Evolutionary conservation across 2,329 filamentous ascomycete genomes (phyloP).

Genomic region (Trichoderma pleuroti): DNA sequence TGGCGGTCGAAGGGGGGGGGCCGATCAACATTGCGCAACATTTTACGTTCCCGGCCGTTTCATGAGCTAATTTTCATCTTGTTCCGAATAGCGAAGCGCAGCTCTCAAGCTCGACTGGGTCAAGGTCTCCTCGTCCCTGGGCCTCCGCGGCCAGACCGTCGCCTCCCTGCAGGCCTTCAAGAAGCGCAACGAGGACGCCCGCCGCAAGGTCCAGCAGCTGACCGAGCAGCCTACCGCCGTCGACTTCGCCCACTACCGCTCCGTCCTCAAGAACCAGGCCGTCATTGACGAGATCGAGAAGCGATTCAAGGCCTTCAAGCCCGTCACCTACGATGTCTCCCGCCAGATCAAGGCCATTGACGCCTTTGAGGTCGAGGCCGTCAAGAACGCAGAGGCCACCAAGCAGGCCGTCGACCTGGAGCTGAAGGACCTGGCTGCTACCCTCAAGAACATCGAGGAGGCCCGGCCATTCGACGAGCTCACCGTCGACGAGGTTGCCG

Average conservation of each 20-base stretch:
- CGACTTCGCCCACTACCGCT: slow-evolving; percentile 93
- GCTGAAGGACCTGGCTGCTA: slow-evolving; percentile 89
- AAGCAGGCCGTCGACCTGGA: slow-evolving; percentile 95
- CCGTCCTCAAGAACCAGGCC: slow-evolving; percentile 89
- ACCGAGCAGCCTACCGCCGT: slow-evolving; percentile 79
- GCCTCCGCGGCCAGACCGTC: slow-evolving; percentile 92
- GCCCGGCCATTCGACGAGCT: slow-evolving; percentile 94
- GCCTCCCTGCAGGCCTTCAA: slow-evolving; percentile 93
- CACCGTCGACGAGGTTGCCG: slow-evolving; percentile 94
- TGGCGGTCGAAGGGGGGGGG: neutral
- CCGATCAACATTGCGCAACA: slow-evolving; percentile 17
- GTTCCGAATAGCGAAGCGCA: slow-evolving; percentile 75
- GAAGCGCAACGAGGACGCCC: slow-evolving; percentile 98
- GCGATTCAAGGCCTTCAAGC: slow-evolving; percentile 89
- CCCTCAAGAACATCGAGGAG: slow-evolving; percentile 93
- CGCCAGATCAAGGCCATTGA: slow-evolving; percentile 98
- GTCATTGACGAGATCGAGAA: slow-evolving; percentile 96
- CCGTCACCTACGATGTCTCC: slow-evolving; percentile 83
- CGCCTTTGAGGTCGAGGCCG: slow-evolving; percentile 92
- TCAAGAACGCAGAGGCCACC: slow-evolving; percentile 95
- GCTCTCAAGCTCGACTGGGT: slow-evolving; percentile 99
- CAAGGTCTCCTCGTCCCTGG: slow-evolving; percentile 89
- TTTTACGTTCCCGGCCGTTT: slow-evolving; percentile 17
- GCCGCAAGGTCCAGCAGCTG: slow-evolving; percentile 84
- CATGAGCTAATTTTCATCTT: slow-evolving; percentile 54